These are phyloP conservation scores for Apiospora kogelbergensis DNA, from an alignment of 2,329 filamentous ascomycete species.

Conservation along the genomic window DNA sequence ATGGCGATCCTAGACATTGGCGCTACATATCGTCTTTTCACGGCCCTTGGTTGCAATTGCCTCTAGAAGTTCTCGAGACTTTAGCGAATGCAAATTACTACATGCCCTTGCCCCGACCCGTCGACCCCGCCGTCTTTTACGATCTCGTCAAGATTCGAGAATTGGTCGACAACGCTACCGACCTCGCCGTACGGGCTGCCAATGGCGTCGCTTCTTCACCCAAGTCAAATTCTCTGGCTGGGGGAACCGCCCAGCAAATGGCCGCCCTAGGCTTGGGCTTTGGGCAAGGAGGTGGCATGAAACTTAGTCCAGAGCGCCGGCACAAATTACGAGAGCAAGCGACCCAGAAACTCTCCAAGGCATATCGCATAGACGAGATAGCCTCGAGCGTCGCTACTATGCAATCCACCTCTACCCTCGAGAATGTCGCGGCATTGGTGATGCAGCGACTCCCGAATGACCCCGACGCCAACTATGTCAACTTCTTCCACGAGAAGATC, in stretches of 20 bases:
- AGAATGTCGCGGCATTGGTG: conserved; percentile 73
- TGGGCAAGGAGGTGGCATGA: conserved; percentile 59
- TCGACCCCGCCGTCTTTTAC: conserved; percentile 80
- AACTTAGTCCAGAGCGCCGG: conserved; percentile 73
- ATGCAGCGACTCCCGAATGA: conserved; percentile 68
- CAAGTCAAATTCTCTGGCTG: conserved; percentile 50
- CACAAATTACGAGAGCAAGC: conserved; percentile 80
- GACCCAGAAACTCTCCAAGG: conserved; percentile 72
- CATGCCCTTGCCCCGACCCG: conserved; percentile 70
- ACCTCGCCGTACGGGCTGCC: conserved; percentile 74
- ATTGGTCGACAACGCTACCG: conserved; percentile 77
- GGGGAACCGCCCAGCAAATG: conserved; percentile 41
- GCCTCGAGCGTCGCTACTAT: conserved; percentile 80
- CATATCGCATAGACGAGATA: conserved; percentile 81
- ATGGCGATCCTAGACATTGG: conserved; percentile 64
- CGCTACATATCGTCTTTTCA: conserved; percentile 81
- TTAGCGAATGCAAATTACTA: conserved; percentile 80
- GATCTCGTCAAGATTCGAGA: conserved; percentile 81
- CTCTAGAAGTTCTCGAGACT: conserved; percentile 74
- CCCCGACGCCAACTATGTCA: conserved; percentile 79
- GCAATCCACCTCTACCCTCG: conserved; percentile 75
- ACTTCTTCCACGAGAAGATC: conserved; percentile 91
- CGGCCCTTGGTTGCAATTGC: conserved; percentile 79
- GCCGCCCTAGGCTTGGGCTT: conserved; percentile 52
- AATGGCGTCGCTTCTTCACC: conserved; percentile 67